Base-by-base conservation (phyloP, 140 eudicot species). In the Stevia rebaudiana region DNA sequence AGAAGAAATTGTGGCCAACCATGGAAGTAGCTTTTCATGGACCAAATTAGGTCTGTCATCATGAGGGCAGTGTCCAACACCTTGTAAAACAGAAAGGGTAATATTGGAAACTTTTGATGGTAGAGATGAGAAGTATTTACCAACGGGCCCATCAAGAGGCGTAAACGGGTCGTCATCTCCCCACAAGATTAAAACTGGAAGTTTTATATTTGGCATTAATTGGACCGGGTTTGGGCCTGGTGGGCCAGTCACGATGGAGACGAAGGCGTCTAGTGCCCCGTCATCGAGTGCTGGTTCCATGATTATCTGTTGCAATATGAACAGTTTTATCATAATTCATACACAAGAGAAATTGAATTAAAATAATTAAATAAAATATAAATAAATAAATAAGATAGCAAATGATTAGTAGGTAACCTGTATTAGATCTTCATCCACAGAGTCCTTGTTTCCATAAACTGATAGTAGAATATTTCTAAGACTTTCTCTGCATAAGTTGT, bases 1-100 rank as follows among this genome's bases (percentile, higher is more conserved):
- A 49, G 87, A 12, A 69, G 97, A 80, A 54, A 86, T 79, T 28
- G 57, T 35, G 23, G 82, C 71, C 41, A 87, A 68, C 98, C 96
- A 91, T 15, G 96, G 95, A 36, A 87, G 76, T 51, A 87, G 73
- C 71, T 84, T 83, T 28, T 81, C 89, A 65, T 91, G 98, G 37
- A 91, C 98, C 73, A 88, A 76, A 18, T 82, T 88, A 19, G 98
- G 98, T 68, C 95, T 82, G 58, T 91, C 98, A 65, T 91, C 98
- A 65, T 91, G 98, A 49, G 98, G 98, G 44, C 98, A 91, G 68
- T 91, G 96, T 11, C 98, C 98, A 16, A 88, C 95, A n/a, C 95
- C 95, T 69, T 63, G 71, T 58, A 91, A 67, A 33, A 87, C 74
- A 68, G 39, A 68, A 13, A 87, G 88, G 43, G 65, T 79, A 6